phyloP scores from a whole-genome alignment of 352 stramenopile genomes.

The Aphanomyces euteiches region DNA sequence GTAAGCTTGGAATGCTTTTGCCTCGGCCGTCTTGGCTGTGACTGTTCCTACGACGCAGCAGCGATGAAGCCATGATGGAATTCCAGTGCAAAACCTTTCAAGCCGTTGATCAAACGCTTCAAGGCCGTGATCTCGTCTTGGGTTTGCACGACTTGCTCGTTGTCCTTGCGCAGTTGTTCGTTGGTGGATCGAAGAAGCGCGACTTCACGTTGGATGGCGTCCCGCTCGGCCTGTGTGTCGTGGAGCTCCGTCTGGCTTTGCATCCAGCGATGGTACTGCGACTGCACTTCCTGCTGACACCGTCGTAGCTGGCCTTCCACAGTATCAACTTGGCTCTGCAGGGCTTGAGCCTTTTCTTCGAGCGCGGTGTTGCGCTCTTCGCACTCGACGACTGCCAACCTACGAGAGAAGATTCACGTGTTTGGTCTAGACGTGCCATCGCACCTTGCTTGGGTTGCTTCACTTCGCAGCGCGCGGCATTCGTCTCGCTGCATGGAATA shows the following conservation, averaged over 20 bases:
- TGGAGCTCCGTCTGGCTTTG: conserved; percentile 51
- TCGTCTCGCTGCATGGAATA: conserved; percentile 79
- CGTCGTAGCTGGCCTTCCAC: conserved; percentile 54
- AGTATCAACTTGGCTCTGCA: conserved; percentile 53
- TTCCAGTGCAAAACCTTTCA: conserved; percentile 44
- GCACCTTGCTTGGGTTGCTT: conserved; percentile 38
- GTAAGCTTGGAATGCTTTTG: conserved; percentile 68
- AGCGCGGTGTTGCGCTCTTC: conserved; percentile 54
- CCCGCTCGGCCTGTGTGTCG: conserved; percentile 40
- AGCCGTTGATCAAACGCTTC: conserved; percentile 62
- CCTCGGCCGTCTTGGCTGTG: conserved; percentile 63
- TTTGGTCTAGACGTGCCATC: background rate
- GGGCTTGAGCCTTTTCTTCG: conserved; percentile 49
- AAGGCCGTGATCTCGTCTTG: conserved; percentile 59
- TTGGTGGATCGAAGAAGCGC: background rate
- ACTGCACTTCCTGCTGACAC: conserved; percentile 41
- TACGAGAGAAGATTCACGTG: background rate
- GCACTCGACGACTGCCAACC: conserved; percentile 39
- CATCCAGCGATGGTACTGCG: conserved; percentile 51
- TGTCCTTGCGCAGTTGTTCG: conserved; percentile 14
- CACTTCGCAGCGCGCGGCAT: conserved; percentile 47
- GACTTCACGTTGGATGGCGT: background rate
- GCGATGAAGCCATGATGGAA: background rate
- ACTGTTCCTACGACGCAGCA: conserved; percentile 34
- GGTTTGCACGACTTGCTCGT: conserved; percentile 37